Percentiles rank a stretch among this genome's conserved stretches.
These are phyloP conservation scores for Lasiodiplodia sp. DNA, from an alignment of 2,329 filamentous ascomycete species.

Conservation along the genomic window DNA sequence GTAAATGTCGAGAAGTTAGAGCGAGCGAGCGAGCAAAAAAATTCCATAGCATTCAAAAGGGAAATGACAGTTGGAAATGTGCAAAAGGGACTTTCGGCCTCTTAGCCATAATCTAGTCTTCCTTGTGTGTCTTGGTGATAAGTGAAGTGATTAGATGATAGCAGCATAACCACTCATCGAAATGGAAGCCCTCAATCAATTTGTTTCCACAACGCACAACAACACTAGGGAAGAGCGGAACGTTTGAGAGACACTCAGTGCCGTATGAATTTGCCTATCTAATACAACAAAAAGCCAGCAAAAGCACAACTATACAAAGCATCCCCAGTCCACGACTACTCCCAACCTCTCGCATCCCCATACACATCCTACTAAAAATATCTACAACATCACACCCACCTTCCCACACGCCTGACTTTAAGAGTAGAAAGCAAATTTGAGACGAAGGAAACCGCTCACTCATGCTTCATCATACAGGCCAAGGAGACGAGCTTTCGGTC, in stretches of 20 bases:
- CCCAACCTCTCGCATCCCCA: too few species aligned
- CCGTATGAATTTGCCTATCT: slow-evolving; percentile 12
- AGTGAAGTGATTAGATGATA: not conserved
- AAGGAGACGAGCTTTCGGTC: not conserved
- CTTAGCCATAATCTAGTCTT: not conserved
- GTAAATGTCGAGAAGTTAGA: not conserved
- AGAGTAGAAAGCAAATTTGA: not conserved
- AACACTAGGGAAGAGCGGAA: not conserved
- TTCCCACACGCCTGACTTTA: not conserved
- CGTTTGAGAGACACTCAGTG: slow-evolving; percentile 7
- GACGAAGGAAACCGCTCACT: not conserved
- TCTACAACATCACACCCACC: not conserved
- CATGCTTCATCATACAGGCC: not conserved
- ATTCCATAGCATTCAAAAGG: not conserved
- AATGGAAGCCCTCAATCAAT: not conserved
- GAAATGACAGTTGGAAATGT: not conserved
- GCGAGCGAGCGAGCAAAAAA: not conserved
- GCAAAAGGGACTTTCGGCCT: too few species aligned
- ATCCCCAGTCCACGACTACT: not conserved
- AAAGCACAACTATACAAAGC: slow-evolving; percentile 12
- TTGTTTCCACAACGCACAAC: not conserved
- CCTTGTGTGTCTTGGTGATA: not conserved
- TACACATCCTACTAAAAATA: not conserved
- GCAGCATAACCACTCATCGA: too few species aligned
- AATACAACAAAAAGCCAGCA: slow-evolving; percentile 4